These are phyloP conservation scores for Rhodotorula paludigena DNA, from an alignment of 768 basidiomycete genomes.

Conservation along the genomic window DNA sequence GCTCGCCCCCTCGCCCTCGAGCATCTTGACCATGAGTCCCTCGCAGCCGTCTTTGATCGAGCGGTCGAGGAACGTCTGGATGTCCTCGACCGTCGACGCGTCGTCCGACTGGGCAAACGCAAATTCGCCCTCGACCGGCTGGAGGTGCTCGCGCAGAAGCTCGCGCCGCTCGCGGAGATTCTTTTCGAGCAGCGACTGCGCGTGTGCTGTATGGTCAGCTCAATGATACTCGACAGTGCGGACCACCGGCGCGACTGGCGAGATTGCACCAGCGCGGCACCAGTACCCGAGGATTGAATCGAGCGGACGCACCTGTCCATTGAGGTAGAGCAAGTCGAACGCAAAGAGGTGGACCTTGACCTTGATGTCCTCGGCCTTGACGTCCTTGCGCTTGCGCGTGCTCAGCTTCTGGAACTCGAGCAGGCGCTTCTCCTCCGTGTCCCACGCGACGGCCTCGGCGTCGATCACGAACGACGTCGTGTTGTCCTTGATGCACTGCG, in stretches of 20 bases:
- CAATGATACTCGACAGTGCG: neutral
- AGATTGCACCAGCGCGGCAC: no score
- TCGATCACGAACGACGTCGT: conserved; percentile 91
- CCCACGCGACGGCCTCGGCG: conserved; percentile 93
- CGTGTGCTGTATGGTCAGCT: neutral
- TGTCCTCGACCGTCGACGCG: conserved; percentile 81
- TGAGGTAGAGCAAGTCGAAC: conserved; percentile 92
- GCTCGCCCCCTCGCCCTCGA: conserved; percentile 81
- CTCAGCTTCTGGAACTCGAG: conserved; percentile 98
- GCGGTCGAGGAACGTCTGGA: conserved; percentile 88
- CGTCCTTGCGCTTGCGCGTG: conserved; percentile 90
- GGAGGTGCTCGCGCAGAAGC: conserved; percentile 73
- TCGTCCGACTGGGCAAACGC: conserved; percentile 89
- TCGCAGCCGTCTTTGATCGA: conserved; percentile 98
- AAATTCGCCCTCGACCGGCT: conserved; percentile 79
- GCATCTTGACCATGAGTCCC: conserved; percentile 98
- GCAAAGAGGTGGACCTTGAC: conserved; percentile 93
- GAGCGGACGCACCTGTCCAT: conserved; percentile 70
- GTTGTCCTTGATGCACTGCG: conserved; percentile 69
- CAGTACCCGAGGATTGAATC: neutral
- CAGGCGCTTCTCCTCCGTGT: conserved; percentile 58
- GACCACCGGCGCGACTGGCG: no score
- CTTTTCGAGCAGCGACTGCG: conserved; percentile 73
- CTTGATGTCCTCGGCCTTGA: conserved; percentile 94
- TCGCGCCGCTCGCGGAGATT: conserved; percentile 69